Conservation (phyloP, 148 eudicot species). For the Cornus florida region DNA sequence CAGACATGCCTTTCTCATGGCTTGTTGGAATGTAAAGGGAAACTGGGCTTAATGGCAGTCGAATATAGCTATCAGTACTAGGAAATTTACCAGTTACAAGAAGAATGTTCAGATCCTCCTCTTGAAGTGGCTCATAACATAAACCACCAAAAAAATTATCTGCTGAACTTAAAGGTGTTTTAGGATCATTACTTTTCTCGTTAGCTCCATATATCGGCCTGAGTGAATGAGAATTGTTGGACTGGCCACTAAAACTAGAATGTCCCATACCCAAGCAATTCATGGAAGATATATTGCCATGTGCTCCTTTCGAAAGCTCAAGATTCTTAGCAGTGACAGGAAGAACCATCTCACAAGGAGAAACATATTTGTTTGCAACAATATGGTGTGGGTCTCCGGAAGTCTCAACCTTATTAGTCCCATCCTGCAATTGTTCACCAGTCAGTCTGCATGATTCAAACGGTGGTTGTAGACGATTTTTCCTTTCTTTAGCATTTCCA, state of each 20-base stretch:
- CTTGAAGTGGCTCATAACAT: conserved; percentile 21
- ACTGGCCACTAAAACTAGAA: too few species aligned
- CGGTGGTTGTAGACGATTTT: conserved; percentile 6
- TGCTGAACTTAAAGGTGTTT: background rate
- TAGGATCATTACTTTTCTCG: background rate
- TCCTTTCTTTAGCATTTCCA: conserved; percentile 1
- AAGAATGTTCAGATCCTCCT: conserved; percentile 7
- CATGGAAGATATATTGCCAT: background rate
- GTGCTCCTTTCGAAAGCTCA: background rate
- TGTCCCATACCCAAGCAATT: background rate
- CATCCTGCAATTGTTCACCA: too few species aligned
- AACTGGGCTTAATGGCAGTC: conserved; percentile 2
- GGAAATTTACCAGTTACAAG: conserved; percentile 17
- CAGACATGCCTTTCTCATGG: background rate
- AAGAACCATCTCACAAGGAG: background rate
- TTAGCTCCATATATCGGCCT: background rate
- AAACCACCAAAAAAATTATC: conserved; percentile 5
- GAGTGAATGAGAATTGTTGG: too few species aligned
- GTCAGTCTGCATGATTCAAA: background rate
- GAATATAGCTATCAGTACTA: conserved; percentile 11
- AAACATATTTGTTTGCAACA: background rate
- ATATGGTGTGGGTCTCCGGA: too few species aligned
- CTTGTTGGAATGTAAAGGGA: conserved; percentile 2
- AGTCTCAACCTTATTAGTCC: too few species aligned
- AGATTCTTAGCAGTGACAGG: background rate